phyloP scores from a whole-genome alignment of 306 rosid genomes.

The Lablab purpureus region DNA sequence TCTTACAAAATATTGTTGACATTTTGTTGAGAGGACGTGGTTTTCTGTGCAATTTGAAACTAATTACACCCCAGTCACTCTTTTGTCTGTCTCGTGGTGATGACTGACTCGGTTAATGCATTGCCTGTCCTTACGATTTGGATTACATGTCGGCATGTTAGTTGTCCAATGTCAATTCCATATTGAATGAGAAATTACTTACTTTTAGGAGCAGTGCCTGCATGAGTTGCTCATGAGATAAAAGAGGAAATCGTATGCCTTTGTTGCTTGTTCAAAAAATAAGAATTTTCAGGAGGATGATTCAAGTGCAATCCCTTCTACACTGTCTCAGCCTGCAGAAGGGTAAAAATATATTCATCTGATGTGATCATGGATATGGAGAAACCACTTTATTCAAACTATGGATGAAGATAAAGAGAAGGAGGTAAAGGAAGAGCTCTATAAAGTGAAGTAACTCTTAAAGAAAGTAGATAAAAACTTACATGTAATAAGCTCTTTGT shows the following conservation, averaged over 20 bases:
- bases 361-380: too few relatives aligned
- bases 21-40: neutral
- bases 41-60: neutral
- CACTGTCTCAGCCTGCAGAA: neutral
- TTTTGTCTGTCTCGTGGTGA: neutral
- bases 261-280: neutral
- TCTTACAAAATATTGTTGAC: neutral
- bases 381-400: too few relatives aligned
- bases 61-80: neutral
- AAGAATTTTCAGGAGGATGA: neutral
- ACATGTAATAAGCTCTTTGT: too few relatives aligned
- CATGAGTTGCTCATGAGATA: neutral
- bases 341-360: neutral
- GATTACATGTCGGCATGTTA: neutral
- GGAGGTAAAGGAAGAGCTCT: too few relatives aligned
- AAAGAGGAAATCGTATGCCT: neutral
- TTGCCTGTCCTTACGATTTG: neutral
- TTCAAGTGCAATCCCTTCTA: neutral
- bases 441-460: too few relatives aligned
- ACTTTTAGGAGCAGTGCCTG: neutral
- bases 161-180: neutral
- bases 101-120: neutral
- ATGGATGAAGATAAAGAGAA: too few relatives aligned
- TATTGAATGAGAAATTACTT: neutral
- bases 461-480: too few relatives aligned